Percentiles rank a stretch among this genome's conserved stretches.
phyloP scores from a whole-genome alignment of 2,329 filamentous ascomycete genomes.

The Fusarium sp. region DNA sequence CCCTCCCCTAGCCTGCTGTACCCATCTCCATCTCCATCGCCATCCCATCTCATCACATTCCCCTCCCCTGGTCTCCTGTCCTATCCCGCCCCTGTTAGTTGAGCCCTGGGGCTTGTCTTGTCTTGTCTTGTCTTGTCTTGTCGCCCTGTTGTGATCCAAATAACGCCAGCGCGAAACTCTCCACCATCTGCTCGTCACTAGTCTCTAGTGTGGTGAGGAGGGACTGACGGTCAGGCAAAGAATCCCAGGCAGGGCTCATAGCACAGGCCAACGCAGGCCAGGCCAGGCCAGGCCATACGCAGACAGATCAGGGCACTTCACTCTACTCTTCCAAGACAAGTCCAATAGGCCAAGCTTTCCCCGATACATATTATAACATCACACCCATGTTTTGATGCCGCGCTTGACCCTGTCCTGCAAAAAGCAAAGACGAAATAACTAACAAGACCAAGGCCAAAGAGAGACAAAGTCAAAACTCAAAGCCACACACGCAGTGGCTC shows the following conservation, averaged over 20 bases:
- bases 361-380: constrained; percentile 6
- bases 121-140: constrained; percentile 8
- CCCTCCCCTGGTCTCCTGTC: background rate
- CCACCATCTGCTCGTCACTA: constrained; percentile 38
- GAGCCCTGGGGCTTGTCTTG: constrained; percentile 30
- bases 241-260: constrained; percentile 4
- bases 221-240: constrained; percentile 32
- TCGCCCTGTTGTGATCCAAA: constrained; percentile 43
- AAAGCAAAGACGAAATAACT: constrained; percentile 10
- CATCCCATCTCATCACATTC: background rate
- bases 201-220: constrained; percentile 22
- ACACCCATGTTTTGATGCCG: constrained; percentile 31
- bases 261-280: background rate
- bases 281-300: background rate
- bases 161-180: constrained; percentile 41
- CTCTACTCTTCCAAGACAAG: background rate
- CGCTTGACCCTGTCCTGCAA: constrained; percentile 19
- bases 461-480: constrained; percentile 34
- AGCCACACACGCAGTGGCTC: constrained; percentile 32
- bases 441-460: constrained; percentile 3
- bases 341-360: constrained; percentile 1
- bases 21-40: constrained; percentile 7
- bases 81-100: constrained; percentile 33
- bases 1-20: background rate
- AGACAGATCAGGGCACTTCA: constrained; percentile 15